These are phyloP conservation scores for Colletotrichum sp. DNA, from an alignment of 2,329 filamentous ascomycete species.

Conservation along the genomic window DNA sequence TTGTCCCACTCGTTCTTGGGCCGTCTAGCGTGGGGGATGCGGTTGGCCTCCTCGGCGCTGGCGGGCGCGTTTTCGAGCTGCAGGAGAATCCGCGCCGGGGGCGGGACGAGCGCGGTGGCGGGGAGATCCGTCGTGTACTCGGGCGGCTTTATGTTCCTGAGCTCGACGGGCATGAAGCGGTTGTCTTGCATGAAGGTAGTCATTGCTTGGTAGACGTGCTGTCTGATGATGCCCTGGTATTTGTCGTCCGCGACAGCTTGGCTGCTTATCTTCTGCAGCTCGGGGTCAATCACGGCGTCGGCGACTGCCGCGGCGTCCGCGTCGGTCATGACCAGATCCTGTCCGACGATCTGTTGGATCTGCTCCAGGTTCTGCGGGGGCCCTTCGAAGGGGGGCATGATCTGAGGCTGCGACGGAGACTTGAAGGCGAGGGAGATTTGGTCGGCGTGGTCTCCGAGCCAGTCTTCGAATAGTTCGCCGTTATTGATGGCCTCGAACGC, in stretches of 20 bases:
- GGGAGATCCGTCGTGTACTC: neutral
- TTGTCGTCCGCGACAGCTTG: neutral
- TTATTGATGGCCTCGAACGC: neutral
- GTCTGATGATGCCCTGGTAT: neutral
- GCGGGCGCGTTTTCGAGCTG: neutral
- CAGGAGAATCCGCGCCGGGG: neutral
- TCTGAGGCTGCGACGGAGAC: neutral
- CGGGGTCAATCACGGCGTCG: neutral
- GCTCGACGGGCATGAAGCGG: slow-evolving; percentile 16
- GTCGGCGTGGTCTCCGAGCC: neutral
- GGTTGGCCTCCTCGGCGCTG: neutral
- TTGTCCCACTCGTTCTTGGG: neutral
- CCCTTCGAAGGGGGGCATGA: neutral
- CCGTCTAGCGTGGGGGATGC: neutral
- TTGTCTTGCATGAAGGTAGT: neutral
- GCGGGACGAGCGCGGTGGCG: neutral
- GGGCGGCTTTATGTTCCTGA: neutral
- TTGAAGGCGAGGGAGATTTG: neutral
- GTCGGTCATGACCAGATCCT: neutral
- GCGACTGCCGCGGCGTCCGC: neutral
- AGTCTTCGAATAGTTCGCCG: neutral
- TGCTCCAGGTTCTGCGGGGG: neutral
- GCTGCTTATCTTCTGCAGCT: neutral
- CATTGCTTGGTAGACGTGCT: neutral
- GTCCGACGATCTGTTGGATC: neutral